Evolutionary conservation across 1,284 basidiomycete genomes (phyloP).

Genomic region (Somion occarium): DNA sequence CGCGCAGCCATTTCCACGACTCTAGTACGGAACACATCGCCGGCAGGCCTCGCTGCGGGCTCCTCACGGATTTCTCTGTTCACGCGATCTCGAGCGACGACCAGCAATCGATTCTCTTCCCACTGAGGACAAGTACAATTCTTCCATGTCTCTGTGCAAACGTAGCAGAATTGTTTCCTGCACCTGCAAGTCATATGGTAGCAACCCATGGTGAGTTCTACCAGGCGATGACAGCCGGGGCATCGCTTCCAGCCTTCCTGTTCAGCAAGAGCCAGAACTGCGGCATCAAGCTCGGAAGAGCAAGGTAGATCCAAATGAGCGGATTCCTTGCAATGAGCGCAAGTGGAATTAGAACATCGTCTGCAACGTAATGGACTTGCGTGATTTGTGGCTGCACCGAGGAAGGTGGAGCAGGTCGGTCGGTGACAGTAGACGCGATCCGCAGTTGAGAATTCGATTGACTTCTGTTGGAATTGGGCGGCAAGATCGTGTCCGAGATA

Average conservation of each 20-base stretch:
- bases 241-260: conserved; percentile 39
- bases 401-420: conserved; percentile 44
- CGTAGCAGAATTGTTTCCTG: conserved; percentile 34
- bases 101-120: conserved; percentile 42
- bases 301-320: conserved; percentile 27
- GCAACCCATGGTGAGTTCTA: conserved; percentile 34
- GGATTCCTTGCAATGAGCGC: conserved; percentile 38
- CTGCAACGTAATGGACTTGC: conserved; percentile 26
- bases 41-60: conserved; percentile 17
- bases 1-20: conserved; percentile 26
- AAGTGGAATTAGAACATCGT: conserved; percentile 34
- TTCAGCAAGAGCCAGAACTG: conserved; percentile 38
- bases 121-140: conserved; percentile 47
- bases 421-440: conserved; percentile 38
- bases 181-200: conserved; percentile 37
- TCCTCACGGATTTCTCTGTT: conserved; percentile 27
- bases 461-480: conserved; percentile 26
- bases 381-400: conserved; percentile 35
- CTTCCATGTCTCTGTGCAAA: conserved; percentile 52
- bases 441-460: conserved; percentile 32
- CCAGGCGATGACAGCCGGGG: conserved; percentile 32
- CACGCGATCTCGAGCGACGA: conserved; percentile 22
- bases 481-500: conserved; percentile 22
- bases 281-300: conserved; percentile 29
- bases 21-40: conserved; percentile 24